Evolutionary conservation across 2,329 filamentous ascomycete genomes (phyloP).

Genomic region (Calonectria crousiana): DNA sequence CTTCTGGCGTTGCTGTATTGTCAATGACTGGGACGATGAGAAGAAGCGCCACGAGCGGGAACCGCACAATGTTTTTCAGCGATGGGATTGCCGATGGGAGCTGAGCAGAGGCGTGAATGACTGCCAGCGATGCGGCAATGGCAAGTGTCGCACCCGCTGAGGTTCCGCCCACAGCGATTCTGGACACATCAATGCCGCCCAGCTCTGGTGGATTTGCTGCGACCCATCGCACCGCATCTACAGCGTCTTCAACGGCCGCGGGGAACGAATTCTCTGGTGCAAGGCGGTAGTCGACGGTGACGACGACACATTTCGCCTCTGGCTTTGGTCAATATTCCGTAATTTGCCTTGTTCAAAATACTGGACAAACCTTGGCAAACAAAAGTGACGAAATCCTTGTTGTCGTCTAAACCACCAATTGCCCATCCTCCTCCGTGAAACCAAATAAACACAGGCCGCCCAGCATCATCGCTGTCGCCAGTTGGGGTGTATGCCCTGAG

Average conservation of each 20-base stretch:
- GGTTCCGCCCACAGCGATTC: slow-evolving; percentile 40
- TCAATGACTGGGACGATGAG: slow-evolving; percentile 45
- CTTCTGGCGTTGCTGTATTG: slow-evolving; percentile 38
- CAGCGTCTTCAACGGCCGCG: slow-evolving; percentile 43
- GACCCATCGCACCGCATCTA: slow-evolving; percentile 43
- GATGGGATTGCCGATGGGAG: slow-evolving; percentile 11
- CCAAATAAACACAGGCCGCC: slow-evolving; percentile 50
- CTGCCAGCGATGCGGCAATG: slow-evolving; percentile 13
- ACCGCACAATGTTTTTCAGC: not conserved
- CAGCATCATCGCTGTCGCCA: slow-evolving; percentile 21
- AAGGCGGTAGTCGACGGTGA: slow-evolving; percentile 47
- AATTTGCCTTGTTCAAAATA: not conserved
- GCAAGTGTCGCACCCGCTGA: slow-evolving; percentile 39
- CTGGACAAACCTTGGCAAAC: slow-evolving; percentile 38
- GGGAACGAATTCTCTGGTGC: slow-evolving; percentile 48
- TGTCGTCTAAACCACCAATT: slow-evolving; percentile 46
- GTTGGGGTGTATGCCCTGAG: slow-evolving; percentile 44
- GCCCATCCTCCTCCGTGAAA: slow-evolving; percentile 53
- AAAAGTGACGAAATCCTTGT: slow-evolving; percentile 46
- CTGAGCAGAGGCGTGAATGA: not conserved
- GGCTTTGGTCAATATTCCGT: not conserved
- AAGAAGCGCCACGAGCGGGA: not conserved
- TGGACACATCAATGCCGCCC: slow-evolving; percentile 34
- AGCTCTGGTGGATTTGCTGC: slow-evolving; percentile 12
- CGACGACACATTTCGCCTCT: slow-evolving; percentile 36